Evolutionary conservation across 2,329 filamentous ascomycete species (phyloP), one percentile per base, ranked within the genome.

Genomic region (Aspergillus floridensis): DNA sequence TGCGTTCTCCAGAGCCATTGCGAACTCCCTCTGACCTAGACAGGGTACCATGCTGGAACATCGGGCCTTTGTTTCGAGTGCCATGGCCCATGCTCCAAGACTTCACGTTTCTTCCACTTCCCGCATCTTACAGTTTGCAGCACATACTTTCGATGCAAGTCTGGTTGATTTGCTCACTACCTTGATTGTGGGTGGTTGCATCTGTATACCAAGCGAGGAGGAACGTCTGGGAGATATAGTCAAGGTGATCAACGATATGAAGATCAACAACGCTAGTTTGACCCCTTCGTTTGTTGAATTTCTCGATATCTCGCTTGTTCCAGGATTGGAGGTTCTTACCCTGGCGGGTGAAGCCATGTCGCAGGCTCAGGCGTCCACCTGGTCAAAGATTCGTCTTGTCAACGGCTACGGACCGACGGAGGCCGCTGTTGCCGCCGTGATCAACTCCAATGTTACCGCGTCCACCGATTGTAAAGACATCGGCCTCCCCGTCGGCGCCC

Each of bases 1-100:
- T 76, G 60, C 50, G 64, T 60, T 59, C 47, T 31, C 1, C 32
- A 57, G 11, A 29, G 4, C 4, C 12, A 29, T 24, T 55, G 4
- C 10, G 31, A 46, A 16, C 12, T 19, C 12, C 35, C 22, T 26
- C 31, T 19, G 31, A 56, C 63, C 65, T 32, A 68, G 59, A 19
- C 31, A 77, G 75, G 87, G 86, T 3, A 83, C 87, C n/a, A 81
- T 87, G 52, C 82, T 88, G 61, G 84, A 83, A 11, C 88, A 90
- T 65, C 75, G 77, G 0, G 82, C 86, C 0, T 79, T 87, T 14
- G 81, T 85, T 1, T 84, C 86, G 0, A 78, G 81, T 2, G 80
- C 85, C 26, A 70, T 80, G 8, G 79, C 79, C 0, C 84, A 87
- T 66, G 84, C 80, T 0, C 72, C 78, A 0, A 79, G 79, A 0